These are phyloP conservation scores for Ogataea philodendri DNA, from an alignment of 805 yeast species.

Conservation along the genomic window DNA sequence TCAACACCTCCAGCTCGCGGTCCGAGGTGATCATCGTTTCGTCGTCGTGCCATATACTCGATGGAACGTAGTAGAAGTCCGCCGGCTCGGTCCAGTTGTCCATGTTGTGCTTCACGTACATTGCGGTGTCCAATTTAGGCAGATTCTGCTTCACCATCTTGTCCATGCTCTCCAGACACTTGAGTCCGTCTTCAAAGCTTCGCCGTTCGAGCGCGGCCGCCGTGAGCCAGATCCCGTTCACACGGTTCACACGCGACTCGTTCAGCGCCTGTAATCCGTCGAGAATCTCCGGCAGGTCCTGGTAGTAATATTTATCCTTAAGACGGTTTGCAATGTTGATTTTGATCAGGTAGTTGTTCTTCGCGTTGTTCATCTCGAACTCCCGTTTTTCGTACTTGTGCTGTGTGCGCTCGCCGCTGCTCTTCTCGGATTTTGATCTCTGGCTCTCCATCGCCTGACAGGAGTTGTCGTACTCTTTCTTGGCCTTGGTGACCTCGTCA, in stretches of 20 bases:
- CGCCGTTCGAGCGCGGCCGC: constrained; percentile 61
- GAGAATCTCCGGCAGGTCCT: constrained; percentile 86
- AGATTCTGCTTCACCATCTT: constrained; percentile 63
- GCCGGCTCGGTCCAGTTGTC: constrained; percentile 78
- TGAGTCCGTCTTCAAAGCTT: constrained; percentile 44
- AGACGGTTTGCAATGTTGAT: constrained; percentile 84
- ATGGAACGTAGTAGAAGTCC: constrained; percentile 82
- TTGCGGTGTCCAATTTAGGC: constrained; percentile 74
- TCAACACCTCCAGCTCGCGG: constrained; percentile 56
- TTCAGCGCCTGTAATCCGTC: constrained; percentile 83
- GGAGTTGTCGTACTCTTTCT: constrained; percentile 73
- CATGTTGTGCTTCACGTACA: constrained; percentile 88
- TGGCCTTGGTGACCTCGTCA: constrained; percentile 59
- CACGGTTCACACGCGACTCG: constrained; percentile 68
- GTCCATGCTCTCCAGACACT: constrained; percentile 46
- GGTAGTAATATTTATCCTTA: constrained; percentile 89
- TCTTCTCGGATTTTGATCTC: constrained; percentile 69
- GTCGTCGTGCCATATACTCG: constrained; percentile 97
- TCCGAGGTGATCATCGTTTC: constrained; percentile 62
- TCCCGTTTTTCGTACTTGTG: constrained; percentile 60
- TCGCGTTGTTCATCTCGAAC: constrained; percentile 81
- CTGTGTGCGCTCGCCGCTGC: constrained; percentile 46
- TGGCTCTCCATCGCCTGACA: constrained; percentile 81
- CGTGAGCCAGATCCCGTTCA: constrained; percentile 65
- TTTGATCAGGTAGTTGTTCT: constrained; percentile 76